These are phyloP conservation scores for Russula virescens DNA, from an alignment of 768 basidiomycete species.

Conservation along the genomic window DNA sequence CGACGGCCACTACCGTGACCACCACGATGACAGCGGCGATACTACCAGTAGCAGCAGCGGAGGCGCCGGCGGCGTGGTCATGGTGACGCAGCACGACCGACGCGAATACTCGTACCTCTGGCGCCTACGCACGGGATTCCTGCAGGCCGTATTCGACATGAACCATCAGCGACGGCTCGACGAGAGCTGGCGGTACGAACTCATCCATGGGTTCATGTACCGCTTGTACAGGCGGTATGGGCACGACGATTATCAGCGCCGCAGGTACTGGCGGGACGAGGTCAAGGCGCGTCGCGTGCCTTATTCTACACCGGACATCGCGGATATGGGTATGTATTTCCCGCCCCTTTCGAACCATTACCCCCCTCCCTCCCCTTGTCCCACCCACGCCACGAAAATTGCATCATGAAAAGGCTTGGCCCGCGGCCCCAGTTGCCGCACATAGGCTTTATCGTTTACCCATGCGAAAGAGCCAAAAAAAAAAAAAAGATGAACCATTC, in stretches of 20 bases:
- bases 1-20: neutral
- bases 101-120: slow-evolving; percentile 14
- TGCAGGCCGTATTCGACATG: slow-evolving; percentile 12
- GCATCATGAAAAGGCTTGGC: neutral
- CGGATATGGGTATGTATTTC: slow-evolving; percentile 9
- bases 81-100: neutral
- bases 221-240: slow-evolving; percentile 13
- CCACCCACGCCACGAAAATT: no score
- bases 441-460: neutral
- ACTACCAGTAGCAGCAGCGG: no score
- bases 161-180: slow-evolving; percentile 1
- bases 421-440: neutral
- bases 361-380: neutral
- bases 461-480: neutral
- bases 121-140: slow-evolving; percentile 10
- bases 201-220: slow-evolving; percentile 13
- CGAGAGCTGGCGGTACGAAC: slow-evolving; percentile 3
- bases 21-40: neutral
- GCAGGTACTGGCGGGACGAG: slow-evolving; percentile 11
- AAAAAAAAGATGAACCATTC: neutral
- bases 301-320: slow-evolving; percentile 2
- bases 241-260: slow-evolving; percentile 7
- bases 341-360: neutral
- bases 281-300: neutral
- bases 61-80: no score